phyloP scores from a whole-genome alignment of 306 rosid genomes.

The Purshia tridentata region DNA sequence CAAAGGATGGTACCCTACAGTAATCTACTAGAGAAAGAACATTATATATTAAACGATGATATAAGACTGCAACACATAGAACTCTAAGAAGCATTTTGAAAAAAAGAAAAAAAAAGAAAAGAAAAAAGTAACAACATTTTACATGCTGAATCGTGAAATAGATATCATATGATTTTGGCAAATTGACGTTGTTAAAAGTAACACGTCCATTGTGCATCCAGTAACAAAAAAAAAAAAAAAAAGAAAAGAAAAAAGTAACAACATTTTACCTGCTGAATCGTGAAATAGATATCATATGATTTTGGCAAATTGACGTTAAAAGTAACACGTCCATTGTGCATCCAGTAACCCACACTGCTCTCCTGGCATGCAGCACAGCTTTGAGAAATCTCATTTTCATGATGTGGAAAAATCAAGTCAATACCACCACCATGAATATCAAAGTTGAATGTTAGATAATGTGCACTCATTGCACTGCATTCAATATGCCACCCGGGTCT shows the following conservation, averaged over 20 bases:
- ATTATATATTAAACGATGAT: slow-evolving; percentile 19
- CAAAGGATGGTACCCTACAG: slow-evolving; percentile 73
- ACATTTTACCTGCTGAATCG: slow-evolving; percentile 75
- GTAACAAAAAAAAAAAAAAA: no score
- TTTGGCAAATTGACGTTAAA: slow-evolving; percentile 94
- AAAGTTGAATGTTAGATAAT: slow-evolving; percentile 70
- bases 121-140: slow-evolving; percentile 11
- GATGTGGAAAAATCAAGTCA: slow-evolving; percentile 95
- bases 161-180: slow-evolving; percentile 92
- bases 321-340: slow-evolving; percentile 97
- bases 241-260: neutral
- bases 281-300: slow-evolving; percentile 89
- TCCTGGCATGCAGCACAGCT: slow-evolving; percentile 85
- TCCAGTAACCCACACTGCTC: slow-evolving; percentile 70
- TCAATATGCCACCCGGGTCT: slow-evolving; percentile 99
- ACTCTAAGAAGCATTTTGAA: slow-evolving; percentile 6
- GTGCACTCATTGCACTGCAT: slow-evolving; percentile 98
- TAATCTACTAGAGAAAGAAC: slow-evolving; percentile 55
- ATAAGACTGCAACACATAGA: slow-evolving; percentile 24
- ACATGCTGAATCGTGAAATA: slow-evolving; percentile 96
- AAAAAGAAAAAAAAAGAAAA: no score
- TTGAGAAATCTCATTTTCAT: slow-evolving; percentile 96
- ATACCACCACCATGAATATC: slow-evolving; percentile 99
- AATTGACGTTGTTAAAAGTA: slow-evolving; percentile 84
- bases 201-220: slow-evolving; percentile 99